Evolutionary conservation across 2,329 filamentous ascomycete genomes (phyloP).

Genomic region (Trichoderma koningiopsis): DNA sequence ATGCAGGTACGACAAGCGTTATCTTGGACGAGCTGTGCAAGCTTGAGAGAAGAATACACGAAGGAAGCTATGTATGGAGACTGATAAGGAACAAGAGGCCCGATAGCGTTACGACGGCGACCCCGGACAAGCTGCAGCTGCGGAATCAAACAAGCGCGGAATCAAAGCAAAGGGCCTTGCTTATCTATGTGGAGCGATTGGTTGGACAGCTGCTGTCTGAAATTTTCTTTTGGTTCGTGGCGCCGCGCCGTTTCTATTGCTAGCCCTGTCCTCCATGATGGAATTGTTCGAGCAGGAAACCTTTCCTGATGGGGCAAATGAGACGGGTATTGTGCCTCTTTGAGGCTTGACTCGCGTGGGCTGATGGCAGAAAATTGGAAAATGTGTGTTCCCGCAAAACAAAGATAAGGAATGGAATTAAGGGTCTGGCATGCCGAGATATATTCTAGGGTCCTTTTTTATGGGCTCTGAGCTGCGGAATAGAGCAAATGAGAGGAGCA

Average conservation of each 20-base stretch:
- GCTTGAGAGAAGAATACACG: background rate
- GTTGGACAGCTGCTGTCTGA: background rate
- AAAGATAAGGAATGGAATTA: background rate
- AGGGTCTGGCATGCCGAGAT: background rate
- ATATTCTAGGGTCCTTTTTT: slow-evolving; percentile 7
- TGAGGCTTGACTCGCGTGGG: slow-evolving; percentile 1
- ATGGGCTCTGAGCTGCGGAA: background rate
- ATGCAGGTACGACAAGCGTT: background rate
- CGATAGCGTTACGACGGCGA: background rate
- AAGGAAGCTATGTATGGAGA: background rate
- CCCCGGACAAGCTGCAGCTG: slow-evolving; percentile 9
- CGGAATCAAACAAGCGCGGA: slow-evolving; percentile 4
- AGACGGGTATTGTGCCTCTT: slow-evolving; percentile 2
- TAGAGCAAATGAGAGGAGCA: too few species aligned
- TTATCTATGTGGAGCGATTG: slow-evolving; percentile 19
- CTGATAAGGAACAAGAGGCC: background rate
- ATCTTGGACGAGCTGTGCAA: background rate
- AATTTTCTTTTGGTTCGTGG: background rate
- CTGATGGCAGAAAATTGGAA: background rate
- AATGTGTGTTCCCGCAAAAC: background rate
- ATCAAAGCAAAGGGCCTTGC: background rate
- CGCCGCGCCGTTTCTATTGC: background rate
- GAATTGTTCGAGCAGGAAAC: background rate
- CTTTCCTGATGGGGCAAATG: background rate
- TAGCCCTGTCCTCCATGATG: background rate